A percentile compares a stretch with the other conserved stretches of the same genome.
phyloP scores from a whole-genome alignment of 345 rosid genomes.

The Stellera chamaejasme region DNA sequence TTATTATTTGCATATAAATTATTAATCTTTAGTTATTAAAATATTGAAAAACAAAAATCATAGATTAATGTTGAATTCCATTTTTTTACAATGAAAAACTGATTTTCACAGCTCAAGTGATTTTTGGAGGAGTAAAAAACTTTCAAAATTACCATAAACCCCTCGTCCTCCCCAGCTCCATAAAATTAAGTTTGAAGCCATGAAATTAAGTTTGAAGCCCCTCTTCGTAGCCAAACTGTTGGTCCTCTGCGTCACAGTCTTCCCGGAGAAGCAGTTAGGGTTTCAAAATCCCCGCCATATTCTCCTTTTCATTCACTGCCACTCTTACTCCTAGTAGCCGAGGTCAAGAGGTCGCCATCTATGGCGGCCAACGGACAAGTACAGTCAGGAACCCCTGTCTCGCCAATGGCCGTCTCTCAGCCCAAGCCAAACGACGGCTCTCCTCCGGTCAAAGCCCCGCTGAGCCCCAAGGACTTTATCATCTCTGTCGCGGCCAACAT shows the following conservation, averaged over 20 bases:
- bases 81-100: no score
- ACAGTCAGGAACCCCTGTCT: constrained; percentile 13
- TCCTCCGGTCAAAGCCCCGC: constrained; percentile 27
- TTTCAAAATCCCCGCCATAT: constrained; percentile 47
- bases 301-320: not conserved
- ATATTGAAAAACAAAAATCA: no score
- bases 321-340: not conserved
- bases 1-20: no score
- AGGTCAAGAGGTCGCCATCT: constrained; percentile 7
- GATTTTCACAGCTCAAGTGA: no score
- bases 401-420: constrained; percentile 22
- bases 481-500: constrained; percentile 50
- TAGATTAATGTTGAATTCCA: no score
- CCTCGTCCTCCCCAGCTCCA: no score
- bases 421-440: constrained; percentile 22
- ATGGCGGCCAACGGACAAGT: constrained; percentile 31
- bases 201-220: no score
- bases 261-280: constrained; percentile 21
- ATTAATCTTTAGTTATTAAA: no score
- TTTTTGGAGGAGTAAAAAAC: no score
- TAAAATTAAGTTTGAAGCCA: no score
- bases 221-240: no score
- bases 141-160: no score
- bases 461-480: constrained; percentile 38
- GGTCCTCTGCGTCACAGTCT: not conserved